phyloP scores from a whole-genome alignment of 306 rosid species.

The Medicago ruthenica region DNA sequence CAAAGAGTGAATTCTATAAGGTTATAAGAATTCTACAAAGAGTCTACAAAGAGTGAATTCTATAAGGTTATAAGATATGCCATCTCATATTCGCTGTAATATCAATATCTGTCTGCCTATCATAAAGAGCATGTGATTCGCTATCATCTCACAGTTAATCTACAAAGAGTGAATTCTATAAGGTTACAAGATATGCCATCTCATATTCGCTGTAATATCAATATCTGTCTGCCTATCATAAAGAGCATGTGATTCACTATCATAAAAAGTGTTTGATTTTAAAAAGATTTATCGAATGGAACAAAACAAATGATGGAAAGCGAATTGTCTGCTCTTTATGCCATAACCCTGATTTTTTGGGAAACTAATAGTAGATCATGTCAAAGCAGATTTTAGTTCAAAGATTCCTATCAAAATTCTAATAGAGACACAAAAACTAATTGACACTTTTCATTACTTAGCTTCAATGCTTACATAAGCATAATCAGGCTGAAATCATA shows the following conservation, averaged over 20 bases:
- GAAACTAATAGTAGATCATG: background rate
- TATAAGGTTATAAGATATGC: background rate
- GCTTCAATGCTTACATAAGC: background rate
- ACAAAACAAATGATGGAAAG: background rate
- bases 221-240: background rate
- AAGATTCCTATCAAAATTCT: background rate
- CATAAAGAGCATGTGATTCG: background rate
- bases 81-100: background rate
- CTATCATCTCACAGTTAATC: too few relatives aligned
- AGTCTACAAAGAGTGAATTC: background rate
- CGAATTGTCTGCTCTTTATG: background rate
- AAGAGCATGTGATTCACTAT: background rate
- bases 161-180: too few relatives aligned
- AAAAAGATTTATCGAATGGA: background rate
- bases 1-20: background rate
- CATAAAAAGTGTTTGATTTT: background rate
- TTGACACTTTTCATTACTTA: background rate
- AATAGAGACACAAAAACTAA: background rate
- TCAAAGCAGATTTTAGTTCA: slow-evolving; percentile 6
- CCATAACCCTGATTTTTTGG: background rate
- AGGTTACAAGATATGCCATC: background rate
- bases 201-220: background rate
- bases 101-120: background rate
- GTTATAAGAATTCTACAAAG: too few relatives aligned
- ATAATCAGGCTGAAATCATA: background rate